Conservation (phyloP, 495 filamentous ascomycete genomes). For the Acidomyces sp. region DNA sequence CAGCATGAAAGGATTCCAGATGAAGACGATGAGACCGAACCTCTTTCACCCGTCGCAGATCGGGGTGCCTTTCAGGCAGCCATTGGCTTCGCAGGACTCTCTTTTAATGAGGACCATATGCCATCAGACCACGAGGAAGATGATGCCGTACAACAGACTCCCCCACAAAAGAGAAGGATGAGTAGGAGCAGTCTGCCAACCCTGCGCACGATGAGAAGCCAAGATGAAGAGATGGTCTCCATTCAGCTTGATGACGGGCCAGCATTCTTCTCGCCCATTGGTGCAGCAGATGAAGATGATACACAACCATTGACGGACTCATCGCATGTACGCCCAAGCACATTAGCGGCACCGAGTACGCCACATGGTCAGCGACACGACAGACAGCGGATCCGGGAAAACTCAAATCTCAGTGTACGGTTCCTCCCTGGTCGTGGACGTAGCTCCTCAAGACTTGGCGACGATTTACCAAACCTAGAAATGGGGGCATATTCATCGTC, state of each 20-base stretch:
- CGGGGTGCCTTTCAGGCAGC: slow-evolving; percentile 44
- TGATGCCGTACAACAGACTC: slow-evolving; percentile 8
- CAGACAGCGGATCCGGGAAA: slow-evolving; percentile 47
- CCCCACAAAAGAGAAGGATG: slow-evolving; percentile 15
- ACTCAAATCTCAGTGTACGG: slow-evolving; percentile 6
- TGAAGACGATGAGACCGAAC: slow-evolving; percentile 30
- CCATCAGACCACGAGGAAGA: slow-evolving; percentile 11
- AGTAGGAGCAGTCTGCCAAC: slow-evolving; percentile 20
- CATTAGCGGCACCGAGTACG: slow-evolving; percentile 20
- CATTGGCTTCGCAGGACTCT: slow-evolving; percentile 47
- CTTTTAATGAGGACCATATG: slow-evolving; percentile 33
- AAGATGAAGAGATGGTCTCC: slow-evolving; percentile 37
- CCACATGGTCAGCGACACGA: slow-evolving; percentile 43
- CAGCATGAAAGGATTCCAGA: slow-evolving; percentile 23
- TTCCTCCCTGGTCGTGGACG: slow-evolving; percentile 4
- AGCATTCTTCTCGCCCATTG: slow-evolving; percentile 14
- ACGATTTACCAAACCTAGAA: slow-evolving; percentile 19
- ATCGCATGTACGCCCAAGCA: slow-evolving; percentile 24
- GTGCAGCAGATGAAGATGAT: slow-evolving; percentile 44
- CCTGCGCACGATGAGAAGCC: slow-evolving; percentile 26
- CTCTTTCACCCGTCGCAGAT: slow-evolving; percentile 36
- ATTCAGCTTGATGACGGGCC: slow-evolving; percentile 28
- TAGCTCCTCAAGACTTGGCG: slow-evolving; percentile 34
- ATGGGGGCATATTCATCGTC: slow-evolving; percentile 9
- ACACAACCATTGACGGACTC: slow-evolving; percentile 30